These are phyloP conservation scores for Tanacetum coccineum DNA, from an alignment of 129 eudicot species.

Conservation along the genomic window DNA sequence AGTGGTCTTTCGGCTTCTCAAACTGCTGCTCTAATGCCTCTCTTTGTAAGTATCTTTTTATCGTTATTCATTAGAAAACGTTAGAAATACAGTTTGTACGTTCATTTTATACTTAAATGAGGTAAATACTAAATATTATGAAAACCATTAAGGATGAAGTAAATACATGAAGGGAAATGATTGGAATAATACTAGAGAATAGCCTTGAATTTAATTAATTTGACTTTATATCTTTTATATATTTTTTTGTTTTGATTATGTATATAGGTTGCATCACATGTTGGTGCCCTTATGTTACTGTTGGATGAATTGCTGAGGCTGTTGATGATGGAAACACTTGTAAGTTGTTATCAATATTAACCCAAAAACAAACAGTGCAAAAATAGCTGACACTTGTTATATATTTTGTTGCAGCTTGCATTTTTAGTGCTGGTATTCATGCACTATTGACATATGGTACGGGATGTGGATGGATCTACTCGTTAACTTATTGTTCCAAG, in stretches of 20 bases:
- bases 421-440: conserved; percentile 32
- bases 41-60: conserved; percentile 54
- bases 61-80: no score
- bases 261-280: conserved; percentile 51
- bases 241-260: no score
- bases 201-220: not conserved
- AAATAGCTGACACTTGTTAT: no score
- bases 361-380: not conserved
- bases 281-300: conserved; percentile 60
- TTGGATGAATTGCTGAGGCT: conserved; percentile 56
- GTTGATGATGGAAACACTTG: conserved; percentile 56
- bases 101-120: no score
- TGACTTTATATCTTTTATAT: no score
- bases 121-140: no score
- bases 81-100: no score
- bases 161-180: no score
- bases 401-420: conserved; percentile 40
- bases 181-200: not conserved
- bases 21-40: conserved; percentile 41
- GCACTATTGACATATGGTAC: conserved; percentile 18
- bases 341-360: conserved; percentile 25
- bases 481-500: conserved; percentile 35
- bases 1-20: conserved; percentile 51
- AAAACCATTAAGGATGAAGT: no score
- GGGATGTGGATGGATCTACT: conserved; percentile 42